Percentiles rank a stretch among this genome's conserved stretches.
phyloP scores from a whole-genome alignment of 352 stramenopile genomes.

The Phytophthora capsici region DNA sequence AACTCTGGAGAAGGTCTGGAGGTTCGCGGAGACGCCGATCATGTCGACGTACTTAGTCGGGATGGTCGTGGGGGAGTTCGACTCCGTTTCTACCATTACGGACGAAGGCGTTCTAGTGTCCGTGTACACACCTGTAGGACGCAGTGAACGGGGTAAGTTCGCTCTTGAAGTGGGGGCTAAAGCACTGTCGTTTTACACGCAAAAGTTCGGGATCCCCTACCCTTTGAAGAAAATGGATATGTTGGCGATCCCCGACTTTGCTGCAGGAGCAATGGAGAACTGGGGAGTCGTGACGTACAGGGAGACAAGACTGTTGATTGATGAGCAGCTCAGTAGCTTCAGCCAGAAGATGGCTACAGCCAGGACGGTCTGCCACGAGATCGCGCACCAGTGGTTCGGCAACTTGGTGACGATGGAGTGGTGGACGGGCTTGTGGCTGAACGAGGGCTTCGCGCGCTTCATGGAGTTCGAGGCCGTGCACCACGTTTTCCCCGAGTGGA shows the following conservation, averaged over 20 bases:
- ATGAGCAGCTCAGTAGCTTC: conserved; percentile 74
- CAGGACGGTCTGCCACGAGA: conserved; percentile 97
- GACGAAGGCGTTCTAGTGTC: conserved; percentile 92
- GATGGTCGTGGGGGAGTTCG: conserved; percentile 97
- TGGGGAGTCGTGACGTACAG: conserved; percentile 97
- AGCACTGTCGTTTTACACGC: conserved; percentile 73
- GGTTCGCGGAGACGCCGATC: conserved; percentile 93
- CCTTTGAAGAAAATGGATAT: conserved; percentile 98
- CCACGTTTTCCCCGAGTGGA: conserved; percentile 94
- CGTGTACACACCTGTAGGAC: conserved; percentile 96
- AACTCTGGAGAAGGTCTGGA: conserved; percentile 71
- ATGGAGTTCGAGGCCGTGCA: conserved; percentile 96
- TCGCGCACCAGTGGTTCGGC: conserved; percentile 97
- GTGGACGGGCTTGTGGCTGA: conserved; percentile 97
- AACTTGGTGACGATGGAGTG: conserved; percentile 99
- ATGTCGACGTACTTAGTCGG: conserved; percentile 98
- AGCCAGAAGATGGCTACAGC: conserved; percentile 84
- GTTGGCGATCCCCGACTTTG: conserved; percentile 97
- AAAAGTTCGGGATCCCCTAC: conserved; percentile 90
- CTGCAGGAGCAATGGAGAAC: conserved; percentile 96
- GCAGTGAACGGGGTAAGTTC: conserved; percentile 92
- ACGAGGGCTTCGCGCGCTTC: conserved; percentile 98
- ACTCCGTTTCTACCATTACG: conserved; percentile 92
- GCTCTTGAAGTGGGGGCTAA: conserved; percentile 82
- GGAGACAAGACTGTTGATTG: conserved; percentile 92